A percentile compares a stretch with the other conserved stretches of the same genome.
phyloP scores from a whole-genome alignment of 495 filamentous ascomycete species.

The Trichoderma gamsii region DNA sequence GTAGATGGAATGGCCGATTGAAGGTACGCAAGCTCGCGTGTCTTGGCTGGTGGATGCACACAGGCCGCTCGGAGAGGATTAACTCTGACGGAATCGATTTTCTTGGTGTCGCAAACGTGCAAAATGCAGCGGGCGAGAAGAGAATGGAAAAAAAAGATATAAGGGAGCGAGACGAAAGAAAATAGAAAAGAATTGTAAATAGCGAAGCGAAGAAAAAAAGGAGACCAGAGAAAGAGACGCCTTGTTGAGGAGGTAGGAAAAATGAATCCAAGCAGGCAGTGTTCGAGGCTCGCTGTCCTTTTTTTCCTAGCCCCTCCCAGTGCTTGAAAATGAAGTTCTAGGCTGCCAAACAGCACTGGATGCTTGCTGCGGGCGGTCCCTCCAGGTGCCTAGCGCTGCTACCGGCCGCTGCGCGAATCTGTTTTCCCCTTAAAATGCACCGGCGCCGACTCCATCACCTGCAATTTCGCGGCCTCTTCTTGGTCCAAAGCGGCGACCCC shows the following conservation, averaged over 20 bases:
- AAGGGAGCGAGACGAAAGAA: background rate
- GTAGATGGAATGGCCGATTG: background rate
- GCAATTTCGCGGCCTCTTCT: too few relatives aligned
- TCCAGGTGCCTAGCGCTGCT: background rate
- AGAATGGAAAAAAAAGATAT: background rate
- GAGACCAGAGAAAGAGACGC: background rate
- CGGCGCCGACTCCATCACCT: background rate
- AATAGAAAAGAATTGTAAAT: background rate
- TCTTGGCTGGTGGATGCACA: slow-evolving; percentile 11
- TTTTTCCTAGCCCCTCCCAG: background rate
- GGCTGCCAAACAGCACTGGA: background rate
- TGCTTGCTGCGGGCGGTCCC: background rate
- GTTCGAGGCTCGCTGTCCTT: background rate
- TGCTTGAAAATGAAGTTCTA: background rate
- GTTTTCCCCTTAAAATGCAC: background rate
- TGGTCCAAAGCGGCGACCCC: too few relatives aligned
- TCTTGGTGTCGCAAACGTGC: background rate
- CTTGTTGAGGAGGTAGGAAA: background rate
- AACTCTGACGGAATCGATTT: background rate
- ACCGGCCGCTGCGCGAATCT: background rate
- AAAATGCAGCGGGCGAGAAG: background rate
- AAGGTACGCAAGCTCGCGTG: slow-evolving; percentile 3
- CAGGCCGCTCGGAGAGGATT: slow-evolving; percentile 1
- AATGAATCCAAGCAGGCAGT: background rate
- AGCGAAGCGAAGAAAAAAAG: background rate